Evolutionary conservation across 179 eudicot genomes (phyloP), one percentile per base, ranked within the genome.

Genomic region (Beta corolliflora): DNA sequence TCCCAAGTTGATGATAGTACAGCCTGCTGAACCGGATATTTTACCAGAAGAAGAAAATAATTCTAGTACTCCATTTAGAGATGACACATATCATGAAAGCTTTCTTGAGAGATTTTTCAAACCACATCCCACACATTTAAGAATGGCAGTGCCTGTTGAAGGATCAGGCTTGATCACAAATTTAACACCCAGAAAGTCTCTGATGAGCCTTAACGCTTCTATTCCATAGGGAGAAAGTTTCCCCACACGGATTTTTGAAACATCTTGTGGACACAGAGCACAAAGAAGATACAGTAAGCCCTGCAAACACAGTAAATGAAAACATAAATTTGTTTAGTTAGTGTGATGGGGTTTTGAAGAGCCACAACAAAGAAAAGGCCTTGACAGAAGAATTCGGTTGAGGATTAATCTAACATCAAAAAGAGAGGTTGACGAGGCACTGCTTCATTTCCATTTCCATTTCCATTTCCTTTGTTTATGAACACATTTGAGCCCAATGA

Each of bases 221-320:
- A 91, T 94, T 73, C 93, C 96, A 76, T 91, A 87, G 0, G 92
- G 93, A 5, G 93, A 86, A 21, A 96, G 93, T 83, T 91, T 88
- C 70, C 98, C 98, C 0, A 96, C 98, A 3, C 97, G 93, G 76
- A 94, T 85, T 84, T 91, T 93, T 13, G 99, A 96, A 76, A 96
- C 93, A 84, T 96, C 97, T 85, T 81, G 92, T 4, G 97, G 97
- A 71, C 94, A 92, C 78, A 96, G 80, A 25, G 98, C 97, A 84
- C 98, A 94, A 9, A 96, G 94, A 55, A 93, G 91, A 86, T 91
- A 96, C 85, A 96, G 81, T 80, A 96, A 85, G 19, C 96, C 97
- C 98, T 93, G 90, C 75, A 81, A 79, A 60, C 77, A 36, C 71
- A 71, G 19, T 44, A 77, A 25, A 25, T 52, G 56, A 12, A 64